Conservation (phyloP, 2,329 filamentous ascomycete species). For the Apiospora koreana region DNA sequence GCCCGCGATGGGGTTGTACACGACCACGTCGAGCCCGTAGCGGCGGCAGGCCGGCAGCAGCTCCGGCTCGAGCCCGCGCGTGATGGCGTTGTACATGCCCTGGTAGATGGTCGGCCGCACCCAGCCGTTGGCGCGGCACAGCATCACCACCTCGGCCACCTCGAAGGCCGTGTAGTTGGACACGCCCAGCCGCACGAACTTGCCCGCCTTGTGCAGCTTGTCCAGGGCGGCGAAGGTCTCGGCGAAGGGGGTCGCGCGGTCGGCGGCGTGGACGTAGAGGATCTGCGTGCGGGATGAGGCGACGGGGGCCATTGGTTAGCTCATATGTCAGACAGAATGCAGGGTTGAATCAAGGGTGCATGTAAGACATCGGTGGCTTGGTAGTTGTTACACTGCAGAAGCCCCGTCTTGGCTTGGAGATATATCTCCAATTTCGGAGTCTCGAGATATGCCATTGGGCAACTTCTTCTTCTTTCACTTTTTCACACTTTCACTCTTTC, state of each 20-base stretch:
- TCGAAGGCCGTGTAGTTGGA: conserved; percentile 87
- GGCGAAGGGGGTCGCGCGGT: conserved; percentile 70
- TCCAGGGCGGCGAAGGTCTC: conserved; percentile 79
- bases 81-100: conserved; percentile 85
- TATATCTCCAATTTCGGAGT: background rate
- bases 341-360: background rate
- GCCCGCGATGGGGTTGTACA: conserved; percentile 82
- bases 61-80: conserved; percentile 73
- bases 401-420: background rate
- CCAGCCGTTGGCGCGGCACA: conserved; percentile 78
- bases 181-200: conserved; percentile 78
- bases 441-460: background rate
- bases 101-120: conserved; percentile 84
- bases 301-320: background rate
- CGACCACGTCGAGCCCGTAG: conserved; percentile 76
- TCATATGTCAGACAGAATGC: background rate
- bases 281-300: conserved; percentile 42
- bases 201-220: conserved; percentile 81
- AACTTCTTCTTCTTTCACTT: background rate
- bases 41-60: conserved; percentile 72
- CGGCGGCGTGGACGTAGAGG: conserved; percentile 74
- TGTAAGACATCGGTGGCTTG: background rate
- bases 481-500: background rate
- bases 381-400: background rate
- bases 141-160: conserved; percentile 80